Evolutionary conservation across 176 grass and related monocot species (phyloP), one percentile per base, ranked within the genome.

Genomic region (Carex parvula): DNA sequence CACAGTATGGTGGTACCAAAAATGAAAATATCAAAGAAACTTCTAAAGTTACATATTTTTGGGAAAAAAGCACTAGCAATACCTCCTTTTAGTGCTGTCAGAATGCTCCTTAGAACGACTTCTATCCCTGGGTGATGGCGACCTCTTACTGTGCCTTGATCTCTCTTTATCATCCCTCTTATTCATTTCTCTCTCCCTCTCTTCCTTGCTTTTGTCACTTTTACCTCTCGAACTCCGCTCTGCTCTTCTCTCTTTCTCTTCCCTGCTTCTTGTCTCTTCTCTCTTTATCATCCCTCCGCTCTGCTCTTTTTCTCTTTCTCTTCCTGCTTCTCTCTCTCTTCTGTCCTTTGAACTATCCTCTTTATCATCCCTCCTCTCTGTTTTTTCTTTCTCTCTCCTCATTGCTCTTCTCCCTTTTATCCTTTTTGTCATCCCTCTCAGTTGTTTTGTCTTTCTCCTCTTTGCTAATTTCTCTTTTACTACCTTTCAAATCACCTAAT

Each of bases 321-420:
- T 91, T 92, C 70, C 84, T 94, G 32, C 80, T 82, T 88, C 60
- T 89, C 80, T n/a, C n/a, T 94, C 65, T 42, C 79, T 77, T 68
- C 81, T 86, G 48, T 86, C 84, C 37, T 86, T 82, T 83, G 46
- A 20, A 29, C 22, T 58, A n/a, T 75, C 70, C 26, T 67, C 55
- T 64, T 68, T 79, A 24, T 79, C 69, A 56, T 59, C 75, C 8
- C 30, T 79, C 74, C 67, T 84, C 82, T 88, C 54, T 11, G 80
- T 75, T 77, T 89, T n/a, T 87, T 60, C 88, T 93, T 78, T 90
- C 92, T 48, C 65, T 79, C 60, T 55, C 89, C 80, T 88, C 44
- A 59, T 59, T 88, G 86, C 81, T 87, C 84, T 87, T 87, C 80
- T 62, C 85, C 52, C 85, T 73, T 72, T 89, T 77, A 74, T 62